These are phyloP conservation scores for Mycena galericulata DNA, from an alignment of 768 basidiomycete genomes.

Conservation along the genomic window DNA sequence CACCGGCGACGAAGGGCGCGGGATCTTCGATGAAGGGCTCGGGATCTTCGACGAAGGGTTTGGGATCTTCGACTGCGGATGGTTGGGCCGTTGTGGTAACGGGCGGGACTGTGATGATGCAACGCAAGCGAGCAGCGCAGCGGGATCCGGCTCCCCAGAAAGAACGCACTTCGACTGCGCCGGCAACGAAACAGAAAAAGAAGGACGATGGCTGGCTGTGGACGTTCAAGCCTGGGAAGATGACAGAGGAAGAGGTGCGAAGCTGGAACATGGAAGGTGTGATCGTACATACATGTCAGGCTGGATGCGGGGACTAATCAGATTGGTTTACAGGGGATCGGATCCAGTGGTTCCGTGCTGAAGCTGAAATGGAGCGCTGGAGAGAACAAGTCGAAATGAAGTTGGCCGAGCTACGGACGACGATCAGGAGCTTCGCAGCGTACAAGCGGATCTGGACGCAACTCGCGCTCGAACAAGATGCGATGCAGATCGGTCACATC, in stretches of 20 bases:
- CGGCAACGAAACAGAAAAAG: not conserved
- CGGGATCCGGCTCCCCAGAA: not conserved
- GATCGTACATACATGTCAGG: not conserved
- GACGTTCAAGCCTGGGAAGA: not conserved
- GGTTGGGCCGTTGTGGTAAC: not conserved
- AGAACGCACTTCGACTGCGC: not conserved
- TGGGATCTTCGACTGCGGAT: not conserved
- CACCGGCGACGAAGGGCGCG: too few relatives aligned
- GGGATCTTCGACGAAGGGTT: not conserved
- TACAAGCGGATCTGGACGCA: not conserved
- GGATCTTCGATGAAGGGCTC: not conserved
- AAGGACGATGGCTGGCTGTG: conserved; percentile 14
- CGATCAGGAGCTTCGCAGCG: conserved; percentile 4
- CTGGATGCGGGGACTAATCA: not conserved
- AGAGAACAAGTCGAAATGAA: conserved; percentile 5
- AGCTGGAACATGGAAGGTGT: conserved; percentile 11
- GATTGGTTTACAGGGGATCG: not conserved
- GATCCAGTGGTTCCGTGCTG: conserved; percentile 14
- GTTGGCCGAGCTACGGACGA: conserved; percentile 8
- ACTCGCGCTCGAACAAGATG: not conserved
- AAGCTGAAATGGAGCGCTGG: conserved; percentile 19
- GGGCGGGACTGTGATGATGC: not conserved
- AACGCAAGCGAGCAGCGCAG: too few relatives aligned
- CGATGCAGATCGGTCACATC: not conserved
- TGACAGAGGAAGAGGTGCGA: not conserved